These are phyloP conservation scores for Fagus crenata DNA, from an alignment of 306 rosid genomes.

Conservation along the genomic window DNA sequence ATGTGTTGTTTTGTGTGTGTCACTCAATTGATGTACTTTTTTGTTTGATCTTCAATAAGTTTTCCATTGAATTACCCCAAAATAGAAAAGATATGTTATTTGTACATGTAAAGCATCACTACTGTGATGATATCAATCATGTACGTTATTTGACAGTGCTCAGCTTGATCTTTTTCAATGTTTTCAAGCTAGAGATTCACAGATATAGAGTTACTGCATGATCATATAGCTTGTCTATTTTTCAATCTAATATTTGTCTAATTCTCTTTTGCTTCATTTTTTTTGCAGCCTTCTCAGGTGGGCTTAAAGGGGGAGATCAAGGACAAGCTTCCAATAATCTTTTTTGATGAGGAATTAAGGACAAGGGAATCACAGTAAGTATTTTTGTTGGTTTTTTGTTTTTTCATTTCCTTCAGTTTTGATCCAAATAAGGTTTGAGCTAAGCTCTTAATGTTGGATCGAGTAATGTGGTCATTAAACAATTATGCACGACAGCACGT, in stretches of 20 bases:
- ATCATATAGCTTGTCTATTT: not conserved
- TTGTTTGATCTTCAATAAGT: not conserved
- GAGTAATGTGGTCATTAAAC: slow-evolving; percentile 9
- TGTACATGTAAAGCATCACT: not conserved
- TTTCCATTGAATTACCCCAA: not conserved
- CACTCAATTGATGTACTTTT: not conserved
- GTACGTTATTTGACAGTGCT: not conserved
- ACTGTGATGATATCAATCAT: not conserved
- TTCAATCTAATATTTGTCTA: not conserved
- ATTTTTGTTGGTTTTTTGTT: not conserved
- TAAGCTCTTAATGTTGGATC: not conserved
- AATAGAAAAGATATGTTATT: not conserved
- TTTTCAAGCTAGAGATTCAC: not conserved
- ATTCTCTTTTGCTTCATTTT: not conserved
- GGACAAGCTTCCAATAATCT: slow-evolving; percentile 63
- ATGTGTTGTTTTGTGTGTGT: not conserved
- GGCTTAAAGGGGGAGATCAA: slow-evolving; percentile 54
- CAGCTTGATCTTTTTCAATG: not conserved
- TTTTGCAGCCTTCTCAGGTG: slow-evolving; percentile 51
- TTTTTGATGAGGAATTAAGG: slow-evolving; percentile 64
- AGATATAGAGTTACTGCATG: not conserved
- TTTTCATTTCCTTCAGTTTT: not conserved
- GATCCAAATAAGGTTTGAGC: not conserved
- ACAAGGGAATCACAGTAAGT: slow-evolving; percentile 69
- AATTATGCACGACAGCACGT: slow-evolving; percentile 20